A percentile compares a stretch with the other conserved stretches of the same genome.
Evolutionary conservation across 768 basidiomycete species (phyloP).

Genomic region (Calocybe indica): DNA sequence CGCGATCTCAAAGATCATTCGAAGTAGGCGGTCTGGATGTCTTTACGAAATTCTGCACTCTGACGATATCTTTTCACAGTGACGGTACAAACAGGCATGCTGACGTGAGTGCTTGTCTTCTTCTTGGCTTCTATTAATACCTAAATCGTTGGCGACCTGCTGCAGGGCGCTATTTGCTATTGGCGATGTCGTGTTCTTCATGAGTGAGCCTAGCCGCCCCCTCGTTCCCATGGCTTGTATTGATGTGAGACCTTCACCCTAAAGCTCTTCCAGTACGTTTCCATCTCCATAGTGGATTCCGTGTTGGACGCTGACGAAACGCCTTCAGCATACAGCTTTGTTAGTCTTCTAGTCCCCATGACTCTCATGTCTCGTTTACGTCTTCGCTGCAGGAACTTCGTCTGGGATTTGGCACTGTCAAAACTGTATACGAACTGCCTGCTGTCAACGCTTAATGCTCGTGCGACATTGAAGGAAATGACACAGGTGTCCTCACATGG

Average conservation of each 20-base stretch:
- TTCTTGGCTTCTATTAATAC: no score
- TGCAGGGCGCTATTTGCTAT: slow-evolving; percentile 35
- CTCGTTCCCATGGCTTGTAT: not conserved
- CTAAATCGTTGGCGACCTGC: not conserved
- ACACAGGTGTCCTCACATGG: not conserved
- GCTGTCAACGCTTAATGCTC: slow-evolving; percentile 42
- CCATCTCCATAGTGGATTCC: not conserved
- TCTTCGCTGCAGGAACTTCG: slow-evolving; percentile 31
- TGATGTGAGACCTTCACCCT: not conserved
- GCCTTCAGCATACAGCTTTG: slow-evolving; percentile 34
- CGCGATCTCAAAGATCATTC: slow-evolving; percentile 26
- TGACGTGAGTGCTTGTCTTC: slow-evolving; percentile 20
- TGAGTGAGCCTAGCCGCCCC: slow-evolving; percentile 24
- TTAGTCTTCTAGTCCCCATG: slow-evolving; percentile 16
- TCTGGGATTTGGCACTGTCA: slow-evolving; percentile 42
- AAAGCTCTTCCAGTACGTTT: slow-evolving; percentile 30
- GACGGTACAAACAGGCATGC: slow-evolving; percentile 39
- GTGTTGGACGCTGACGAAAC: not conserved
- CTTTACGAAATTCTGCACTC: not conserved
- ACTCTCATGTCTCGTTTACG: not conserved
- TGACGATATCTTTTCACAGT: slow-evolving; percentile 8
- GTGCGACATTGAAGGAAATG: slow-evolving; percentile 24
- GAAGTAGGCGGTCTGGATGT: slow-evolving; percentile 13
- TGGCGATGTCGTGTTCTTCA: slow-evolving; percentile 40
- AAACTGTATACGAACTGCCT: slow-evolving; percentile 46